Percentiles rank a stretch among this genome's conserved stretches.
phyloP scores from a whole-genome alignment of 768 basidiomycete genomes.

The Tricholoma saponaceum region DNA sequence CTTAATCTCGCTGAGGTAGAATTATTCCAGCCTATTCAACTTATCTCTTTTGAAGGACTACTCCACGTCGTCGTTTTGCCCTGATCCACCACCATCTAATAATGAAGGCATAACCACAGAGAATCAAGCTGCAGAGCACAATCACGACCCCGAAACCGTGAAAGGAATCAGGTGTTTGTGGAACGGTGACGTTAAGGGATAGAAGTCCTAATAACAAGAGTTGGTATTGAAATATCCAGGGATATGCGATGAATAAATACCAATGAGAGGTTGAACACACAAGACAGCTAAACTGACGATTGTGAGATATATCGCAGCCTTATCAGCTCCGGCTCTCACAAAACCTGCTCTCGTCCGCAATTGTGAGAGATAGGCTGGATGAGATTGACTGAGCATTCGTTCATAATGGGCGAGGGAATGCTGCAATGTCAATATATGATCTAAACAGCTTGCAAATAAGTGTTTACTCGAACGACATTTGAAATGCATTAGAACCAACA shows the following conservation, averaged over 20 bases:
- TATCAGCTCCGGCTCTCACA: conserved; percentile 61
- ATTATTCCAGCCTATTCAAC: not conserved
- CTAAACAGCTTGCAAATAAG: conserved; percentile 33
- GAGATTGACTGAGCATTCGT: conserved; percentile 81
- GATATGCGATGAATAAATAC: conserved; percentile 32
- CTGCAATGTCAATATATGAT: conserved; percentile 87
- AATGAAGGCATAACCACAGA: conserved; percentile 38
- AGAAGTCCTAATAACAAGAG: conserved; percentile 46
- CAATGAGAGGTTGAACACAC: conserved; percentile 56
- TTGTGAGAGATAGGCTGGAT: conserved; percentile 81
- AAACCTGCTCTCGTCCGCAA: conserved; percentile 58
- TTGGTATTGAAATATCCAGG: not conserved
- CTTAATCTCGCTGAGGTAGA: not conserved
- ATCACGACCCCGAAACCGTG: conserved; percentile 57
- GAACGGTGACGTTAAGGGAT: conserved; percentile 65
- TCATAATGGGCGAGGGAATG: conserved; percentile 84
- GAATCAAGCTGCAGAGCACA: conserved; percentile 38
- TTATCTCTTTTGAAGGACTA: conserved; percentile 11
- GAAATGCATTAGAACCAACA: conserved; percentile 9
- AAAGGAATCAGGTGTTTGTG: conserved; percentile 35
- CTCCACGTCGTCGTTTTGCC: conserved; percentile 38
- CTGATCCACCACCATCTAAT: conserved; percentile 64
- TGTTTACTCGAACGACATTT: not conserved
- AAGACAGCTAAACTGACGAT: conserved; percentile 64
- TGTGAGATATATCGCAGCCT: conserved; percentile 61